phyloP scores from a whole-genome alignment of 306 rosid species.

The Fagus crenata region DNA sequence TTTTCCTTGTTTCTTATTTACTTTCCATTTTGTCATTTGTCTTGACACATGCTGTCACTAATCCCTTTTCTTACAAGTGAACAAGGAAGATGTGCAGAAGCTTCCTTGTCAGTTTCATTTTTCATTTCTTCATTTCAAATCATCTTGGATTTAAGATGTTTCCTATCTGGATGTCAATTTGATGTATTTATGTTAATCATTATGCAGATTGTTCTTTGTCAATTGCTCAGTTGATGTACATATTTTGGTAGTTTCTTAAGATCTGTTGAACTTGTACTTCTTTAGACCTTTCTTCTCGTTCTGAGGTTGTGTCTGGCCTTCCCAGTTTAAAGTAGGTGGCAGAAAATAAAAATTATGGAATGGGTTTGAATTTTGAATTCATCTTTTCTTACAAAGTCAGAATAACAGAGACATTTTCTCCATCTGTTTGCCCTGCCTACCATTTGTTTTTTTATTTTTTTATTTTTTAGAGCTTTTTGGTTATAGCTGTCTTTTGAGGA shows the following conservation, averaged over 20 bases:
- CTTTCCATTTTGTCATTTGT: conserved; percentile 4
- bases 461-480: neutral
- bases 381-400: neutral
- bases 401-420: neutral
- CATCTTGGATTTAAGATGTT: neutral
- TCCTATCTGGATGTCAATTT: conserved; percentile 3
- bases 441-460: neutral
- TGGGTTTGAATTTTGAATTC: neutral
- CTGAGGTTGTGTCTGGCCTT: neutral
- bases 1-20: neutral
- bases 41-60: neutral
- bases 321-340: neutral
- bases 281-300: neutral
- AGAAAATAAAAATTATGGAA: neutral
- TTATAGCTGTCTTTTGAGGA: neutral
- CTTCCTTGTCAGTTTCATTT: conserved; percentile 25
- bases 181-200: neutral
- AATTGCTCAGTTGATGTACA: neutral
- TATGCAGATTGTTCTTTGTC: conserved; percentile 6
- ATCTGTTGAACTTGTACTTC: neutral
- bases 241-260: neutral
- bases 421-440: neutral
- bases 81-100: conserved; percentile 24
- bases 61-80: neutral
- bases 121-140: neutral